These are phyloP conservation scores for Sporothrix dimorphospora DNA, from an alignment of 2,329 filamentous ascomycete species.

Conservation along the genomic window DNA sequence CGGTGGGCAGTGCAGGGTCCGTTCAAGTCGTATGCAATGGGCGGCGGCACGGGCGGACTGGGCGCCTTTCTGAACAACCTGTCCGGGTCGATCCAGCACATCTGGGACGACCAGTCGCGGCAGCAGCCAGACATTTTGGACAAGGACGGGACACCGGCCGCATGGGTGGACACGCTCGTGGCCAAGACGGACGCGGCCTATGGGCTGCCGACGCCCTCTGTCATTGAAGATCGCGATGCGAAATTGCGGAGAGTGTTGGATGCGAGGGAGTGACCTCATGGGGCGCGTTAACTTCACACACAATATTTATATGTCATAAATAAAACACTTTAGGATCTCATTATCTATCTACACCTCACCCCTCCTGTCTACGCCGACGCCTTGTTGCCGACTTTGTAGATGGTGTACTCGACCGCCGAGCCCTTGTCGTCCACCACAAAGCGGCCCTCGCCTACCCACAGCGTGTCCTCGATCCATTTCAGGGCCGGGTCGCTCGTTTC, in stretches of 20 bases:
- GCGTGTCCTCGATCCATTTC: constrained; percentile 23
- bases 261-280: not conserved
- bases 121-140: constrained; percentile 10
- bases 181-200: constrained; percentile 14
- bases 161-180: constrained; percentile 15
- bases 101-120: constrained; percentile 19
- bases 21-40: constrained; percentile 27
- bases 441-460: constrained; percentile 21
- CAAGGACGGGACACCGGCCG: not conserved
- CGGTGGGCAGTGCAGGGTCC: constrained; percentile 30
- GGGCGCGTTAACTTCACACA: too few relatives aligned
- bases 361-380: not conserved
- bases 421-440: constrained; percentile 26
- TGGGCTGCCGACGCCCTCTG: constrained; percentile 14
- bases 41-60: constrained; percentile 22
- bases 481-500: constrained; percentile 21
- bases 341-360: too few relatives aligned
- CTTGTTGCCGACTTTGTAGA: constrained; percentile 27
- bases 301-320: too few relatives aligned
- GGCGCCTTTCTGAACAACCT: constrained; percentile 9
- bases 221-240: constrained; percentile 7
- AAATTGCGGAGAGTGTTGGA: not conserved
- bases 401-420: constrained; percentile 19
- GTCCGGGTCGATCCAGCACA: constrained; percentile 5
- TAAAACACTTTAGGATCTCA: too few relatives aligned